phyloP scores from a whole-genome alignment of 2,329 filamentous ascomycete species.

The Coleophoma cylindrospora region DNA sequence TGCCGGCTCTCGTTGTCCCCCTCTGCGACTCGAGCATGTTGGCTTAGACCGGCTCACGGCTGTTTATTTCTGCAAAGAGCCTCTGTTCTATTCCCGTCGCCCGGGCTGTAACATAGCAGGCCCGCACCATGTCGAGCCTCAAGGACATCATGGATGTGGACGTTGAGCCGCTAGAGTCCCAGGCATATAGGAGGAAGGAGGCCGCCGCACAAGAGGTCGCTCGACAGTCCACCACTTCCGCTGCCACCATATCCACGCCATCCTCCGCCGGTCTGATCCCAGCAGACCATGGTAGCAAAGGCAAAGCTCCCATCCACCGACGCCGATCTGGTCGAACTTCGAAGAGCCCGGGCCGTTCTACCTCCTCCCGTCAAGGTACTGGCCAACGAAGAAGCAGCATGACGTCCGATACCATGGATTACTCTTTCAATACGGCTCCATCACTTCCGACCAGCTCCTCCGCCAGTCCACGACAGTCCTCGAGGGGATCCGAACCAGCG shows the following conservation, averaged over 20 bases:
- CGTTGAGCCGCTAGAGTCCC: constrained; percentile 27
- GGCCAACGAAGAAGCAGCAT: constrained; percentile 19
- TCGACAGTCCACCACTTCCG: constrained; percentile 11
- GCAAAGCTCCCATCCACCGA: constrained; percentile 16
- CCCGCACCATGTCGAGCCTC: constrained; percentile 27
- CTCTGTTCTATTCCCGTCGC: constrained; percentile 20
- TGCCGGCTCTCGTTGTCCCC: too few relatives aligned
- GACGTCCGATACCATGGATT: constrained; percentile 20
- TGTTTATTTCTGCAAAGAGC: constrained; percentile 5
- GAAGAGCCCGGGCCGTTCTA: constrained; percentile 10
- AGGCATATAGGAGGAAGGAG: constrained; percentile 26
- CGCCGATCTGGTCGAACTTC: constrained; percentile 22
- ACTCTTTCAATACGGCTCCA: constrained; percentile 1
- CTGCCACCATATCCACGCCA: constrained; percentile 9
- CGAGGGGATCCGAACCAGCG: constrained; percentile 17
- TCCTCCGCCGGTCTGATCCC: constrained; percentile 7
- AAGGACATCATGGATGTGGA: constrained; percentile 31
- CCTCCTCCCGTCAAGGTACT: constrained; percentile 10
- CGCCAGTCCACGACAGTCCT: constrained; percentile 18
- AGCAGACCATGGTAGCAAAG: constrained; percentile 14
- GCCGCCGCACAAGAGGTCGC: constrained; percentile 23
- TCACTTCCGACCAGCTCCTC: constrained; percentile 17
- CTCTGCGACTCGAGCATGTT: too few relatives aligned
- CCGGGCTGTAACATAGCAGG: constrained; percentile 23
- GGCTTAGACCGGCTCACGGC: too few relatives aligned